These are phyloP conservation scores for Amoeboaphelidium occidentale DNA, from an alignment of 371 early-diverging fungal genomes.

Conservation along the genomic window DNA sequence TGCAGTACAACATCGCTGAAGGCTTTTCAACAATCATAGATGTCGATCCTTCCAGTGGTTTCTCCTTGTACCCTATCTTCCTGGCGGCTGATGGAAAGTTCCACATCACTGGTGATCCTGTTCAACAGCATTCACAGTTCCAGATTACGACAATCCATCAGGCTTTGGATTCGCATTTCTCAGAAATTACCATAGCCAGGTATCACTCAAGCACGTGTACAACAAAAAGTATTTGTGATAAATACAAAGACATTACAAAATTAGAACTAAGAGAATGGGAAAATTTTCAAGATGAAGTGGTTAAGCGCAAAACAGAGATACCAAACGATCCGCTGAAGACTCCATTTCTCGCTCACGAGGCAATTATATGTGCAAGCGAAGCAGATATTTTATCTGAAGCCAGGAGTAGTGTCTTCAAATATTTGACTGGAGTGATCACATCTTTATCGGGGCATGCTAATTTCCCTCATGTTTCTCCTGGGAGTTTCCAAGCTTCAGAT, in stretches of 20 bases:
- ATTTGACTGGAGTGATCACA: not conserved
- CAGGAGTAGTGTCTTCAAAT: not conserved
- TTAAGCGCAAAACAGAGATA: not conserved
- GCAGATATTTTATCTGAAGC: not conserved
- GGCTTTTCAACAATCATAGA: too few relatives aligned
- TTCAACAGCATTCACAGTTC: too few relatives aligned
- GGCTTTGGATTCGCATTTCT: too few relatives aligned
- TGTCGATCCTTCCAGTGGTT: too few relatives aligned
- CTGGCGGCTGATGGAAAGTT: too few relatives aligned
- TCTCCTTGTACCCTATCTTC: too few relatives aligned
- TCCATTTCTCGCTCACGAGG: not conserved
- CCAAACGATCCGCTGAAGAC: not conserved
- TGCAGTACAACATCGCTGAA: too few relatives aligned
- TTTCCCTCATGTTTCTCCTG: not conserved
- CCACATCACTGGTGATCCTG: too few relatives aligned
- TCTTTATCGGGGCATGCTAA: not conserved
- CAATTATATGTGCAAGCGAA: not conserved
- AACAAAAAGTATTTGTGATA: not conserved
- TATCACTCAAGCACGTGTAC: conserved; percentile 9
- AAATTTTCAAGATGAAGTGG: not conserved
- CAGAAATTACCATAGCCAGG: too few relatives aligned
- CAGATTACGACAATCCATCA: too few relatives aligned
- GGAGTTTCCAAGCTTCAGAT: not conserved
- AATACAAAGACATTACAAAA: not conserved
- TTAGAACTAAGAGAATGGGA: not conserved